Evolutionary conservation across 257 asterid species (phyloP).

Genomic region (Petunia secreta): DNA sequence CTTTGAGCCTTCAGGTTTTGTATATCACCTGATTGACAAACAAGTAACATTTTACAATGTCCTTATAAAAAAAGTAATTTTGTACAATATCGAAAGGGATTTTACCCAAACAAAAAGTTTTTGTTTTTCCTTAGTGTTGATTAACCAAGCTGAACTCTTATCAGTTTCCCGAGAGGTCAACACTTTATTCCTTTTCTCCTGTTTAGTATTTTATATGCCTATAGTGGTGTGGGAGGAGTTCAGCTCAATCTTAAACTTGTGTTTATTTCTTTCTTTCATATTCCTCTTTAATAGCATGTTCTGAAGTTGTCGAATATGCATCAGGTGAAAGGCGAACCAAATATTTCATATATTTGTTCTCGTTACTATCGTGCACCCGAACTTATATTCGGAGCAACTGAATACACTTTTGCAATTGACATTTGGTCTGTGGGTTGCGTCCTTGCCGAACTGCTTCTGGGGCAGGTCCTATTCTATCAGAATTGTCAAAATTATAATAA

Average conservation of each 20-base stretch:
- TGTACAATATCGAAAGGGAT: neutral
- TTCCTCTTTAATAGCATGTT: neutral
- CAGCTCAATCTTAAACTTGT: neutral
- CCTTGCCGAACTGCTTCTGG: conserved; percentile 42
- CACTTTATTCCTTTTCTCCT: conserved; percentile 3
- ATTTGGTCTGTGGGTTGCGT: conserved; percentile 49
- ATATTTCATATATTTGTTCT: conserved; percentile 42
- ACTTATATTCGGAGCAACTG: conserved; percentile 45
- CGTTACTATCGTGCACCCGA: conserved; percentile 45
- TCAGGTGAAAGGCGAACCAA: conserved; percentile 42
- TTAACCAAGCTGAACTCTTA: conserved; percentile 1
- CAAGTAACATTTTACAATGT: neutral
- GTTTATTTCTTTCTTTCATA: conserved; percentile 1
- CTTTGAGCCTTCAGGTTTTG: neutral
- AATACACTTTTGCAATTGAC: conserved; percentile 39
- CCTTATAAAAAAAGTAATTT: too few relatives aligned
- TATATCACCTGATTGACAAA: neutral
- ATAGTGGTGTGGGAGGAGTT: neutral
- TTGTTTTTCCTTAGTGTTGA: neutral
- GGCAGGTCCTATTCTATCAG: conserved; percentile 33
- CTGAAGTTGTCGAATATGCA: neutral
- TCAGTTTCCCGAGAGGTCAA: neutral
- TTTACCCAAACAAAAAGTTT: neutral
- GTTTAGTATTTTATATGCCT: neutral
- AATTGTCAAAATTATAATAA: neutral